phyloP scores from a whole-genome alignment of 2,329 filamentous ascomycete species.

The Sporothrix sp. region DNA sequence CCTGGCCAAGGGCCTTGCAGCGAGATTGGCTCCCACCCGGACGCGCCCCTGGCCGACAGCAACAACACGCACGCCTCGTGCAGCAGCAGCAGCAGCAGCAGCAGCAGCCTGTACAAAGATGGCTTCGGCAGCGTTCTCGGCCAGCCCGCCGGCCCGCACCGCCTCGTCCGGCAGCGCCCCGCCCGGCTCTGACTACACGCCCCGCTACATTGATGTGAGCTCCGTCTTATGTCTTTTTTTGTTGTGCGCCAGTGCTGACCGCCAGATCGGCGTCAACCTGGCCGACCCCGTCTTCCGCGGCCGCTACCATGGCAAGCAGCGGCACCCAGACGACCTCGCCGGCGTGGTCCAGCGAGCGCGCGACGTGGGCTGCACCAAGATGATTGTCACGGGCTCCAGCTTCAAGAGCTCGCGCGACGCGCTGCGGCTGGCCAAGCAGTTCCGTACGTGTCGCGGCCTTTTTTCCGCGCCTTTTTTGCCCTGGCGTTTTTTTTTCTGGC shows the following conservation, averaged over 20 bases:
- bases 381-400: constrained; percentile 90
- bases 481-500: neutral
- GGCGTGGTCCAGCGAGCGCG: constrained; percentile 70
- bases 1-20: constrained; percentile 9
- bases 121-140: constrained; percentile 16
- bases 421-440: constrained; percentile 59
- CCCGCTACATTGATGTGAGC: constrained; percentile 55
- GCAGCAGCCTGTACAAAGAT: too few relatives aligned
- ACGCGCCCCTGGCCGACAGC: constrained; percentile 5
- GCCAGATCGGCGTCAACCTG: constrained; percentile 83
- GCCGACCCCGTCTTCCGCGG: constrained; percentile 86
- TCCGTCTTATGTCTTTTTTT: neutral
- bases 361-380: constrained; percentile 71
- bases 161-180: constrained; percentile 1
- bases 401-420: constrained; percentile 68
- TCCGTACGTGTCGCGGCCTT: constrained; percentile 56
- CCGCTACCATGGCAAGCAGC: constrained; percentile 67
- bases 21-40: constrained; percentile 11
- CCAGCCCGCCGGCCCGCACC: constrained; percentile 1
- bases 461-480: neutral
- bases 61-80: neutral
- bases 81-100: constrained; percentile 10
- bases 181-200: constrained; percentile 28
- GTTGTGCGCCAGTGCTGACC: neutral
- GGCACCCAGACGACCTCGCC: constrained; percentile 62